Base-by-base conservation (phyloP, 768 basidiomycete species). In the Psilocybe subaeruginosa region DNA sequence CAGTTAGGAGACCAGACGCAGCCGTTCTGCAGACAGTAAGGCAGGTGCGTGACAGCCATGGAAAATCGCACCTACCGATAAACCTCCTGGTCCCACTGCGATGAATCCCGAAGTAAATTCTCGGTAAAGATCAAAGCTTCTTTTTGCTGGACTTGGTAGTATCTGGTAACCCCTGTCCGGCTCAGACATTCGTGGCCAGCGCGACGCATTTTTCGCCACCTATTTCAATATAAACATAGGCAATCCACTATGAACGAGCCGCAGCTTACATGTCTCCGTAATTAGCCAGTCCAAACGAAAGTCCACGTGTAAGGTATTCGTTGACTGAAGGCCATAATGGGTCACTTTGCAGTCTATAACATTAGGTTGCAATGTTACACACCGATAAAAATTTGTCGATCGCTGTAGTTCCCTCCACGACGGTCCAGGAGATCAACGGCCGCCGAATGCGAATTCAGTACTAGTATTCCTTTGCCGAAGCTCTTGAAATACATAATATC, bases 121-220 rank as follows among this genome's bases (percentile, higher is more conserved):
- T 73, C 58, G 8, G 69, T 67, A 46, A 76, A 68, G 17, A 72
- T 59, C n/a, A 69, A 62, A 35, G 76, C 71, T 64, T 77, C 76
- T 23, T 56, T 56, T 19, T 64, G 54, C 56, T 77, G 76, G 29
- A 70, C 39, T 9, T 66, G 63, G 9, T 71, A 45, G 59, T 68
- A 77, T 31, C 64, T 56, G 29, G 56, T 62, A 3, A 68, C 66
- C 3, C 61, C 58, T 14, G 67, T 59, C 47, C 68, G 68, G 54
- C 69, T 70, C 31, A 77, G 71, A 5, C 73, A 72, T 46, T 76
- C 75, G 58, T 77, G 73, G 3, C 70, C 70, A 0, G 74, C 72
- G 16, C 74, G 69, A 17, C 76, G 71, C 72, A 74, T 72, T 12
- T 72, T 64, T 29, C 73, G 69, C 76, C 75, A 77, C 29, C 75